Base-by-base conservation (phyloP, 2,329 filamentous ascomycete species). In the Colletotrichum phormii region DNA sequence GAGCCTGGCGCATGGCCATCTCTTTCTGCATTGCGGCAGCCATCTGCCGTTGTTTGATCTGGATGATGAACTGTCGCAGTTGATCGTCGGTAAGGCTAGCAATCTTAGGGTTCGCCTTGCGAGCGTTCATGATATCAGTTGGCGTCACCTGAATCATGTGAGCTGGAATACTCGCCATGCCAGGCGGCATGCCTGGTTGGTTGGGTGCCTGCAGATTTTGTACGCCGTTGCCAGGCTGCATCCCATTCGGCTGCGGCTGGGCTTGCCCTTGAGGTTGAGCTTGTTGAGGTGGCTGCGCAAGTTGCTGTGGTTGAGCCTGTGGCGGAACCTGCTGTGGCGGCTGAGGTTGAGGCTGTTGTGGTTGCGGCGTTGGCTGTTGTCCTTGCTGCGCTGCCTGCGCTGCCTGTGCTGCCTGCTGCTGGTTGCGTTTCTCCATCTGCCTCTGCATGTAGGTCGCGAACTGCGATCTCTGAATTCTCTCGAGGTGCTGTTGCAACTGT, bases 401-500 rank as follows among this genome's bases (percentile, higher is more conserved):
- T 29, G 78, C 78, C n/a, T 66, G 73, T 24, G 68, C 67, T 42
- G 75, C 75, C 55, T 77, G 75, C 60, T 77, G 76, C 29, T 76
- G 77, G 37, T 53, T 71, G 26, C 72, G 64, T 37, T 64, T 69
- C 31, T 75, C 75, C 49, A 74, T 61, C 46, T 73, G 70, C 69
- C 75, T 77, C 11, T 79, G 75, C 49, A 78, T 63, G 18, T 77
- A 60, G 5, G 65, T 77, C 63, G 42, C 69, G 66, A 86, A 87
- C 64, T 87, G 86, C 62, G 78, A 77, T 22, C 81, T 76, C 69
- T 87, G 86, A 6, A 83, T 64, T 1, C 68, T 72, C 3, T 73
- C 72, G 13, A 87, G 78, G 64, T 82, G 81, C 6, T 67, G 75
- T 26, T 81, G 81, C 9, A 81, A 64, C 2, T 78, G 72, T 5